A percentile compares a stretch with the other conserved stretches of the same genome.
Evolutionary conservation across 2,329 filamentous ascomycete species (phyloP).

Genomic region (Ophiostoma himal-ulmi): DNA sequence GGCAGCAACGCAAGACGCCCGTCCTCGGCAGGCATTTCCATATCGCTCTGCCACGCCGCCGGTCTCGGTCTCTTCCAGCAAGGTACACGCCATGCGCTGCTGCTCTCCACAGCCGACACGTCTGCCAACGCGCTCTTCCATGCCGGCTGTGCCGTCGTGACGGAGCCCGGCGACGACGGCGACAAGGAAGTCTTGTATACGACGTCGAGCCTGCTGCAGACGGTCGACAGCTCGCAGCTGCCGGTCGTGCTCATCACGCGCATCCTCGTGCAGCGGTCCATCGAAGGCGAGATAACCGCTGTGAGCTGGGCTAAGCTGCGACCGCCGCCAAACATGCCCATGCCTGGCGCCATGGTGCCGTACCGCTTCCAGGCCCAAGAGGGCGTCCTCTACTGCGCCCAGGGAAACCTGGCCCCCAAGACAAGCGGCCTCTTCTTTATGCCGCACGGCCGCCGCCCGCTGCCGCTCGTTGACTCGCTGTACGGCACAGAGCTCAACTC

Average conservation of each 20-base stretch:
- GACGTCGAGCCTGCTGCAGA: constrained; percentile 41
- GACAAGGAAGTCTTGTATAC: constrained; percentile 39
- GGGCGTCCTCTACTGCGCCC: constrained; percentile 29
- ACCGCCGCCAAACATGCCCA: constrained; percentile 39
- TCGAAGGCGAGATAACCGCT: constrained; percentile 27
- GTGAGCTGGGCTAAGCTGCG: constrained; percentile 40
- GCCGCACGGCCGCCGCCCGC: constrained; percentile 32
- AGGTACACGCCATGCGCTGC: constrained; percentile 35
- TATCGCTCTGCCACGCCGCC: neutral
- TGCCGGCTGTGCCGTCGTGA: constrained; percentile 40
- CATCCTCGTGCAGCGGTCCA: constrained; percentile 33
- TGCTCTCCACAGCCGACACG: constrained; percentile 38
- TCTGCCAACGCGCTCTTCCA: constrained; percentile 44
- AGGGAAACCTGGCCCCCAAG: constrained; percentile 25
- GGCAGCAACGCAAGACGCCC: neutral
- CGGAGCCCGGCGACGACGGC: constrained; percentile 23
- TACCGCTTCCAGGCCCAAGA: constrained; percentile 38
- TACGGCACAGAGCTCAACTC: constrained; percentile 45
- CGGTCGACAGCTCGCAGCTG: constrained; percentile 34
- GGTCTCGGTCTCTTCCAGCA: constrained; percentile 33
- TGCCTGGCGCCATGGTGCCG: constrained; percentile 58
- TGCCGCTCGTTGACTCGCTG: constrained; percentile 39
- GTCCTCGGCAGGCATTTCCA: neutral
- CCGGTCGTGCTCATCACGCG: constrained; percentile 44
- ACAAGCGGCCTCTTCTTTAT: constrained; percentile 38